A percentile compares a stretch with the other conserved stretches of the same genome.
phyloP scores from a whole-genome alignment of 2,329 filamentous ascomycete genomes.

The Penicillium hordei region DNA sequence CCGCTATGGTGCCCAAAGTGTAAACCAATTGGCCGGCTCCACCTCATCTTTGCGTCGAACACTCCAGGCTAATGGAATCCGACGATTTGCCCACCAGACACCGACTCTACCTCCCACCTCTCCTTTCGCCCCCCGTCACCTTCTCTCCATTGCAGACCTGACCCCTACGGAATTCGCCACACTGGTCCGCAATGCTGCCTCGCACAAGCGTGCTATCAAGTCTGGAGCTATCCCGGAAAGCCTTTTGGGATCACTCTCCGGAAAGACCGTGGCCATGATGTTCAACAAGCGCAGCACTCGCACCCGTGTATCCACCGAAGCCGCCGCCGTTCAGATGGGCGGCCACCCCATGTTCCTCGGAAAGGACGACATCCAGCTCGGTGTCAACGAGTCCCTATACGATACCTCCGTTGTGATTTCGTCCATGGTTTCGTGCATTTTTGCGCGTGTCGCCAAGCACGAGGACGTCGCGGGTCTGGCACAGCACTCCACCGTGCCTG shows the following conservation, averaged over 20 bases:
- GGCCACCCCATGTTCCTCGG: constrained; percentile 96
- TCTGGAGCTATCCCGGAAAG: constrained; percentile 60
- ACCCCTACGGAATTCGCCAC: constrained; percentile 74
- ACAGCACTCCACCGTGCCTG: constrained; percentile 71
- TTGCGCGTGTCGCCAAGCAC: constrained; percentile 75
- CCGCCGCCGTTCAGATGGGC: constrained; percentile 81
- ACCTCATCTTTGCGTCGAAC: constrained; percentile 28
- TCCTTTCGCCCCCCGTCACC: constrained; percentile 71
- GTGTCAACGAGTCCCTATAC: constrained; percentile 89
- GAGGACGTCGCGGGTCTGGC: constrained; percentile 71
- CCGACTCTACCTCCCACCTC: constrained; percentile 49
- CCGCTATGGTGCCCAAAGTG: constrained; percentile 29
- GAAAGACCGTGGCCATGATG: constrained; percentile 87
- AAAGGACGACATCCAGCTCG: constrained; percentile 93
- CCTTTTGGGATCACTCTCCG: constrained; percentile 63
- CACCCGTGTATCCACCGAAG: constrained; percentile 90
- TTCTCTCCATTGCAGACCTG: constrained; percentile 88
- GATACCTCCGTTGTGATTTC: constrained; percentile 91
- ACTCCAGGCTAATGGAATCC: constrained; percentile 31
- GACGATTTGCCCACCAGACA: constrained; percentile 37
- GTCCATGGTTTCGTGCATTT: constrained; percentile 84
- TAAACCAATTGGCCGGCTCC: constrained; percentile 30
- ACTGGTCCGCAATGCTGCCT: constrained; percentile 77
- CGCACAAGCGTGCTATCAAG: constrained; percentile 76
- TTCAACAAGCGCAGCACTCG: constrained; percentile 95